A percentile compares a stretch with the other conserved stretches of the same genome.
These are phyloP conservation scores for Hylodesmum podocarpum DNA, from an alignment of 306 rosid genomes.

Conservation along the genomic window DNA sequence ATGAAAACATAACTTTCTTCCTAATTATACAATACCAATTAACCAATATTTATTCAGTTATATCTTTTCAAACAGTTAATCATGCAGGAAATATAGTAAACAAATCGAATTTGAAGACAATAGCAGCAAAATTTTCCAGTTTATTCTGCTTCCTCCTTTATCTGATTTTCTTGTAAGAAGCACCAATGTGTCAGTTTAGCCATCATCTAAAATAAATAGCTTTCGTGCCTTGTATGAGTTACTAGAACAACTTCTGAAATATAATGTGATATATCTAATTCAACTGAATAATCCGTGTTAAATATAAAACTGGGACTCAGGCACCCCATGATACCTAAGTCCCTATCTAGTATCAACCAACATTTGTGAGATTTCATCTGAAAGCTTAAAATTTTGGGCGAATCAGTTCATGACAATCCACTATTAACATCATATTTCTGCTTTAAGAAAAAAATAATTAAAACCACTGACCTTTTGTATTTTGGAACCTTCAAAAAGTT, in stretches of 20 bases:
- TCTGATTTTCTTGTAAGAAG: background rate
- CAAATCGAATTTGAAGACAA: slow-evolving; percentile 23
- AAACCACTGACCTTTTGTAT: background rate
- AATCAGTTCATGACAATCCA: background rate
- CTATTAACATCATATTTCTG: background rate
- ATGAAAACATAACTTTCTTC: background rate
- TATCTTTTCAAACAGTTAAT: slow-evolving; percentile 10
- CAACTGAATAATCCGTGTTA: background rate
- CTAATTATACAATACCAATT: background rate
- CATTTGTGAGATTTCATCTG: background rate
- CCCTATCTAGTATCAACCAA: no score
- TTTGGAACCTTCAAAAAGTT: slow-evolving; percentile 19
- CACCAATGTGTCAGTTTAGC: background rate
- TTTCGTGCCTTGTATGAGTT: background rate
- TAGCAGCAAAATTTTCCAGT: background rate
- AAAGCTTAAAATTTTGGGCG: background rate
- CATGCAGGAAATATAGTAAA: slow-evolving; percentile 6
- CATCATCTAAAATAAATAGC: background rate
- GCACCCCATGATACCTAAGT: no score
- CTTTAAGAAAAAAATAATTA: slow-evolving; percentile 9
- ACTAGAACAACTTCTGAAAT: background rate
- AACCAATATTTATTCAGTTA: background rate
- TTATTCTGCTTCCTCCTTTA: slow-evolving; percentile 1
- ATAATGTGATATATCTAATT: slow-evolving; percentile 1
- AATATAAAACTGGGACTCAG: background rate